Conservation (phyloP, 2,329 filamentous ascomycete species). For the Diaporthe capsici region DNA sequence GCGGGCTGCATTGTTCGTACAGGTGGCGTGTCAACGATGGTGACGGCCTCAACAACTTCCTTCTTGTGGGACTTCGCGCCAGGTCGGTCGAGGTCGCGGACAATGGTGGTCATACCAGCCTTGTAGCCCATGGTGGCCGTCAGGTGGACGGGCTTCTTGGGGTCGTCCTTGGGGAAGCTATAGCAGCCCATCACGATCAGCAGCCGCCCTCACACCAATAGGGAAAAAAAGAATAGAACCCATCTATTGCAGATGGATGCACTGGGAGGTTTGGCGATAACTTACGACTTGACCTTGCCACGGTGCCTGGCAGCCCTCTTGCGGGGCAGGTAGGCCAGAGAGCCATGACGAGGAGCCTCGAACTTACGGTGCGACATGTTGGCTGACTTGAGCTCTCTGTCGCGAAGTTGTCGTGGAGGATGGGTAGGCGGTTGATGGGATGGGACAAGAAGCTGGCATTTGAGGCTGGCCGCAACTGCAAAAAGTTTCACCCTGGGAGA, state of each 20-base stretch:
- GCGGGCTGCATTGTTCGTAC: constrained; percentile 91
- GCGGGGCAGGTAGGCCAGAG: constrained; percentile 87
- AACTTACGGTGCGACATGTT: constrained; percentile 69
- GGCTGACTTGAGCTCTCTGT: constrained; percentile 38
- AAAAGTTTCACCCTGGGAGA: constrained; percentile 35
- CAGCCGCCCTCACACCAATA: neutral
- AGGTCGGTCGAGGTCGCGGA: constrained; percentile 98
- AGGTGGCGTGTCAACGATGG: constrained; percentile 92
- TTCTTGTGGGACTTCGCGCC: constrained; percentile 99
- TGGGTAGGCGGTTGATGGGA: constrained; percentile 35
- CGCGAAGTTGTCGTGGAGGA: constrained; percentile 40
- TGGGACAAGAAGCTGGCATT: neutral
- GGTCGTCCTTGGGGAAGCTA: constrained; percentile 99
- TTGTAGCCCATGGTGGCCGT: constrained; percentile 99
- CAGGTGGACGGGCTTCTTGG: constrained; percentile 99
- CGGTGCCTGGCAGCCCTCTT: constrained; percentile 96
- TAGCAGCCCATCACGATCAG: constrained; percentile 22
- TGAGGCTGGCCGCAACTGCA: constrained; percentile 2
- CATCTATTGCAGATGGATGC: constrained; percentile 6
- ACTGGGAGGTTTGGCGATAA: constrained; percentile 46
- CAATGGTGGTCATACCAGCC: constrained; percentile 99
- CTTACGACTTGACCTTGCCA: constrained; percentile 98
- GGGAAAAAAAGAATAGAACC: neutral
- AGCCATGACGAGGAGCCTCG: constrained; percentile 95
- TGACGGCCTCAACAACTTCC: constrained; percentile 91